phyloP scores from a whole-genome alignment of 208 protist species.

The Naegleria gruberi region DNA sequence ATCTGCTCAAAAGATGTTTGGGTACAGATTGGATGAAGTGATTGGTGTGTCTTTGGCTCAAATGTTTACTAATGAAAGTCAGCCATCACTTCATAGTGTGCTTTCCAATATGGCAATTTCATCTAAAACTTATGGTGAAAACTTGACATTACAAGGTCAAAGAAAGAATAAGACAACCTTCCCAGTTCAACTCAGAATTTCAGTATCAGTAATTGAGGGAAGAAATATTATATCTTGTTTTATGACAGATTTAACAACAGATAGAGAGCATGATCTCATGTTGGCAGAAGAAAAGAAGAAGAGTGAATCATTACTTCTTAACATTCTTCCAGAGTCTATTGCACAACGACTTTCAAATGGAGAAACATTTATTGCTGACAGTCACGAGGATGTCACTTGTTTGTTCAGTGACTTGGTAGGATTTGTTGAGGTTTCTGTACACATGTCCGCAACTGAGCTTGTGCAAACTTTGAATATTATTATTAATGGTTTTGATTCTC shows the following conservation, averaged over 20 bases:
- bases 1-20: not conserved
- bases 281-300: constrained; percentile 9
- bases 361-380: constrained; percentile 22
- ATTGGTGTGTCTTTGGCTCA: not conserved
- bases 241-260: not conserved
- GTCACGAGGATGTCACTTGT: constrained; percentile 19
- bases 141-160: not conserved
- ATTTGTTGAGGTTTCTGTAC: not conserved
- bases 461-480: constrained; percentile 18
- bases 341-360: constrained; percentile 6
- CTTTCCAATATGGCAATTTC: not conserved
- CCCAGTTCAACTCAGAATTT: not conserved
- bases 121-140: not conserved
- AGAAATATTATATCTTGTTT: not conserved
- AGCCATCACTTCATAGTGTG: not conserved
- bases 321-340: constrained; percentile 25
- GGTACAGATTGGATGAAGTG: not conserved
- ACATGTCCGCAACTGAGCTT: constrained; percentile 5
- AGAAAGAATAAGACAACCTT: not conserved
- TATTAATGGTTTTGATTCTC: constrained; percentile 19
- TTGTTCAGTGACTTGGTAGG: constrained; percentile 28
- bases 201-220: not conserved
- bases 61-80: not conserved
- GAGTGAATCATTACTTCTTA: constrained; percentile 26
- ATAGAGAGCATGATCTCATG: not conserved